phyloP scores from a whole-genome alignment of 2,329 filamentous ascomycete genomes.

The Dothistroma septosporum region DNA sequence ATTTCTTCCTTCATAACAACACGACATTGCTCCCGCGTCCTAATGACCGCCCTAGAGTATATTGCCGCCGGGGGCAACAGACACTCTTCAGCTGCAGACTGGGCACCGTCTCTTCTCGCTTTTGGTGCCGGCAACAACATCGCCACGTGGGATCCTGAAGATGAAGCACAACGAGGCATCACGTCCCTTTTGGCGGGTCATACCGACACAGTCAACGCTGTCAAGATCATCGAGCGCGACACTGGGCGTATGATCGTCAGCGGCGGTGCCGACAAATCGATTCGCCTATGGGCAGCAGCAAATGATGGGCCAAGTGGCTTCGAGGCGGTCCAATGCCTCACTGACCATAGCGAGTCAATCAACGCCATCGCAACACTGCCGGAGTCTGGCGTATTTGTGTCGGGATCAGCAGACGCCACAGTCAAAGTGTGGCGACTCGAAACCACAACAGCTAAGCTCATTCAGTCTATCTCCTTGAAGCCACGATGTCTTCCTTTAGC shows the following conservation, averaged over 20 bases:
- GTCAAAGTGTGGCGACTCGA: constrained; percentile 64
- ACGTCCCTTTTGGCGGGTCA: constrained; percentile 69
- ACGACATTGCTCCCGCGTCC: constrained; percentile 2
- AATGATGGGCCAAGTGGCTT: constrained; percentile 34
- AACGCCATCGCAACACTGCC: constrained; percentile 56
- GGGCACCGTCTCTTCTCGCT: constrained; percentile 70
- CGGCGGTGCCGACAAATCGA: constrained; percentile 73
- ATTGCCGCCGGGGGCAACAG: constrained; percentile 83
- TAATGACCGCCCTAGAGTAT: constrained; percentile 36
- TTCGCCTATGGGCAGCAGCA: constrained; percentile 58
- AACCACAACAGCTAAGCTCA: constrained; percentile 42
- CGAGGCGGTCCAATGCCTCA: constrained; percentile 47
- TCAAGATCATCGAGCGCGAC: constrained; percentile 66
- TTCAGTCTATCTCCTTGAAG: constrained; percentile 67
- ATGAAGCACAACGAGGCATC: constrained; percentile 54
- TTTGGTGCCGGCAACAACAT: constrained; percentile 88
- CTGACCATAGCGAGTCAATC: constrained; percentile 68
- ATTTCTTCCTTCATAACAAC: not conserved
- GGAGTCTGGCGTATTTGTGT: constrained; percentile 50
- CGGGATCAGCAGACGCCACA: constrained; percentile 60
- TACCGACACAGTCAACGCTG: constrained; percentile 72
- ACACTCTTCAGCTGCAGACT: constrained; percentile 85
- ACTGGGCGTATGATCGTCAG: constrained; percentile 62
- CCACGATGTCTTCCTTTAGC: constrained; percentile 81
- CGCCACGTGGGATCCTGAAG: constrained; percentile 75